These are phyloP conservation scores for Ganoderma lingzhi DNA, from an alignment of 1,284 basidiomycete species.

Conservation along the genomic window DNA sequence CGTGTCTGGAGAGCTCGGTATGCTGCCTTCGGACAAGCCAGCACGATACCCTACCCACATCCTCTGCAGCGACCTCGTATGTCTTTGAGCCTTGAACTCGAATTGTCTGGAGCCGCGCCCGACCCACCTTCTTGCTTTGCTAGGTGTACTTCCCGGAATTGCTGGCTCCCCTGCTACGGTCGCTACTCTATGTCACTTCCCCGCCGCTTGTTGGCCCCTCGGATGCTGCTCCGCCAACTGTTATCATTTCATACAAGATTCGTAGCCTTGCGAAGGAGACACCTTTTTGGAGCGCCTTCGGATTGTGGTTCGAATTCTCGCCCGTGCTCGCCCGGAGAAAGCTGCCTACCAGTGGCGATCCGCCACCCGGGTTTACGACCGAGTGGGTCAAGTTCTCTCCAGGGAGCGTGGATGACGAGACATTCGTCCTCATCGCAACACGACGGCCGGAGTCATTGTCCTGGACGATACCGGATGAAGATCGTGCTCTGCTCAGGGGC, in stretches of 20 bases:
- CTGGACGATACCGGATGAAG: constrained; percentile 62
- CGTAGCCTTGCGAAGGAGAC: constrained; percentile 81
- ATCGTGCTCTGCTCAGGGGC: constrained; percentile 64
- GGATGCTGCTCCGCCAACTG: constrained; percentile 28
- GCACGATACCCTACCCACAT: constrained; percentile 60
- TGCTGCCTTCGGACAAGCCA: constrained; percentile 2
- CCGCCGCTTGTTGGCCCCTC: constrained; percentile 46
- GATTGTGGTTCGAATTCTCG: constrained; percentile 80
- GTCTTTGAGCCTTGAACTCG: constrained; percentile 36
- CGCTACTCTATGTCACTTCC: constrained; percentile 71
- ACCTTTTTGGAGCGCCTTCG: constrained; percentile 84
- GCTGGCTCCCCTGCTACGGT: constrained; percentile 72
- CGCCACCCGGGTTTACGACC: background rate
- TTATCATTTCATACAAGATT: constrained; percentile 80
- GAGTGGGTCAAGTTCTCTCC: constrained; percentile 39
- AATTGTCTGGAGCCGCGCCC: constrained; percentile 7
- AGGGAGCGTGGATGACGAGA: constrained; percentile 49
- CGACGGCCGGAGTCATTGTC: constrained; percentile 62
- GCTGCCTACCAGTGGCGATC: background rate
- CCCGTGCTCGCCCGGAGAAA: constrained; percentile 58
- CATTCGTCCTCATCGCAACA: constrained; percentile 67
- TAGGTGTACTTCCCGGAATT: constrained; percentile 83
- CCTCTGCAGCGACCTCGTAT: constrained; percentile 79
- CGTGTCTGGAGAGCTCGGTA: constrained; percentile 51
- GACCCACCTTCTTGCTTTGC: constrained; percentile 14